Conservation (phyloP, 2,329 filamentous ascomycete genomes). For the Exserohilum rostratum region DNA sequence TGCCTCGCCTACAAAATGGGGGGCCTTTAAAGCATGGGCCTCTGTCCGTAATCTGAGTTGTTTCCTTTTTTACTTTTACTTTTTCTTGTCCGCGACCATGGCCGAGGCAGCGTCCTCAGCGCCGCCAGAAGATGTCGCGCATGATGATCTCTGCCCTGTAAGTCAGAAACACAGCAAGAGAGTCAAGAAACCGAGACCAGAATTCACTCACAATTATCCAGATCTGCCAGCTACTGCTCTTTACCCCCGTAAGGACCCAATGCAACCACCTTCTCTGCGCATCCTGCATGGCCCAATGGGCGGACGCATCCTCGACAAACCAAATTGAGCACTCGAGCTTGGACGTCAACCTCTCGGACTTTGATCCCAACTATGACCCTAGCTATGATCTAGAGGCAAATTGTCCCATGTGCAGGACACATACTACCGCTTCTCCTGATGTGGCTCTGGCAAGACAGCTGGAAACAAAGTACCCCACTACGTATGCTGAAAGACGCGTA, state of each 20-base stretch:
- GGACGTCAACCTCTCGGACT: slow-evolving; percentile 49
- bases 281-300: slow-evolving; percentile 56
- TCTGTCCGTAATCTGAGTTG: not conserved
- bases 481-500: slow-evolving; percentile 43
- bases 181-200: not conserved
- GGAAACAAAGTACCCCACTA: slow-evolving; percentile 42
- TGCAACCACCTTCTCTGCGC: slow-evolving; percentile 54
- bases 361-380: slow-evolving; percentile 43
- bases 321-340: slow-evolving; percentile 46
- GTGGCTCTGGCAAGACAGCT: slow-evolving; percentile 33
- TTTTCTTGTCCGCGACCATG: not conserved
- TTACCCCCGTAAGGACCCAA: slow-evolving; percentile 50
- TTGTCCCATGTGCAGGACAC: slow-evolving; percentile 56
- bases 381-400: slow-evolving; percentile 47
- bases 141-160: slow-evolving; percentile 54
- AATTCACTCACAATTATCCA: slow-evolving; percentile 7
- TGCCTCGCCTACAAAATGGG: not conserved
- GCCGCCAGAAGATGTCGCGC: slow-evolving; percentile 30
- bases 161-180: not conserved
- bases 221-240: slow-evolving; percentile 54
- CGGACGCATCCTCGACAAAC: slow-evolving; percentile 48
- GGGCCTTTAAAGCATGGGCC: not conserved
- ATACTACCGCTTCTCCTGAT: slow-evolving; percentile 45
- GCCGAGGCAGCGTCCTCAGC: not conserved
- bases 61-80: no score